Conservation (phyloP, 2,329 filamentous ascomycete species). For the Fusarium domesticum region DNA sequence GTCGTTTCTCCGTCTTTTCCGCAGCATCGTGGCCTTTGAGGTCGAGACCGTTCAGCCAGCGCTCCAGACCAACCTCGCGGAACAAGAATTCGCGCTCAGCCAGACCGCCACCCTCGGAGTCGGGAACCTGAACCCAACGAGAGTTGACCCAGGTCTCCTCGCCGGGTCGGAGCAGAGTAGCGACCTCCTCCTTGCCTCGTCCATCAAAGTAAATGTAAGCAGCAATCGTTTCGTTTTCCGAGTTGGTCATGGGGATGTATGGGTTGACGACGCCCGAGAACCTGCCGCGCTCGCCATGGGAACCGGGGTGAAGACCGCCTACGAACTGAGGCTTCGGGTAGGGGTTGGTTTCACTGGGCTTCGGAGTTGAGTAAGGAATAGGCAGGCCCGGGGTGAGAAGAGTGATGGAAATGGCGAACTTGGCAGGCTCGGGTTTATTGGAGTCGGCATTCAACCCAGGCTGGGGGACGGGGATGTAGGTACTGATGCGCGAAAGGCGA, state of each 20-base stretch:
- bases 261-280: constrained; percentile 63
- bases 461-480: constrained; percentile 93
- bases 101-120: constrained; percentile 86
- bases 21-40: constrained; percentile 90
- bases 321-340: constrained; percentile 80
- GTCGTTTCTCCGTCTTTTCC: constrained; percentile 83
- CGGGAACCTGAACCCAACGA: constrained; percentile 91
- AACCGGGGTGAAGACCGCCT: constrained; percentile 60
- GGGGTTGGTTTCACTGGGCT: constrained; percentile 71
- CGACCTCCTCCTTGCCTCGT: constrained; percentile 91
- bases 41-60: constrained; percentile 95
- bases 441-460: constrained; percentile 63
- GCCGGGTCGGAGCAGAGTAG: constrained; percentile 83
- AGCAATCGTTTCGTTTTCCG: constrained; percentile 93
- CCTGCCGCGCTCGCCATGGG: constrained; percentile 44
- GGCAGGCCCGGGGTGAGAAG: constrained; percentile 83
- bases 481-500: constrained; percentile 86
- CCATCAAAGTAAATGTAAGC: constrained; percentile 99
- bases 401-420: constrained; percentile 97
- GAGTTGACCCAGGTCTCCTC: constrained; percentile 99
- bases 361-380: constrained; percentile 90
- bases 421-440: constrained; percentile 84
- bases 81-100: constrained; percentile 97
- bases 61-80: constrained; percentile 90
- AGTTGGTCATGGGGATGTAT: constrained; percentile 89